Evolutionary conservation across 2,329 filamentous ascomycete species (phyloP).

Genomic region (Aschersonia sp.): DNA sequence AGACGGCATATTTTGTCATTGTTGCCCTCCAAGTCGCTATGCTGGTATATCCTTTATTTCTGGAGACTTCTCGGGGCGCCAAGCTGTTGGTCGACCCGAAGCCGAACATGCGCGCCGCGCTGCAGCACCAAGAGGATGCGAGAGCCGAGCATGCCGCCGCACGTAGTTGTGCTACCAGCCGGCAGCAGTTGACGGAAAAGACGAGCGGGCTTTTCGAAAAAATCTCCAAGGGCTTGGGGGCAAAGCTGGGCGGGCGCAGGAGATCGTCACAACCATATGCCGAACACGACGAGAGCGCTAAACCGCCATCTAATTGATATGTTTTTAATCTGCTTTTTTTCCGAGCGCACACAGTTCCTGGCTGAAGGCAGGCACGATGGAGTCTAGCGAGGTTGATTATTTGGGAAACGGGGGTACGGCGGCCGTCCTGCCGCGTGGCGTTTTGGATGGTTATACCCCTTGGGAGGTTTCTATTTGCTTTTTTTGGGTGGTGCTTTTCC

Average conservation of each 20-base stretch:
- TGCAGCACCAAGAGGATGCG: slow-evolving; percentile 7
- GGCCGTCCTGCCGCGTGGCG: background rate
- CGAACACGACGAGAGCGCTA: slow-evolving; percentile 14
- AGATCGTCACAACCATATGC: slow-evolving; percentile 16
- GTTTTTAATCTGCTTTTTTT: background rate
- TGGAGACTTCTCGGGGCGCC: slow-evolving; percentile 31
- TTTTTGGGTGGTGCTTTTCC: too few relatives aligned
- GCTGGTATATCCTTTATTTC: slow-evolving; percentile 32
- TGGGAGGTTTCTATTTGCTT: background rate
- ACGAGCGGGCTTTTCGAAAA: slow-evolving; percentile 10
- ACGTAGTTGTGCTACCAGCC: slow-evolving; percentile 5
- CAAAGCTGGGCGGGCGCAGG: slow-evolving; percentile 11
- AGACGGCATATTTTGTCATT: slow-evolving; percentile 50
- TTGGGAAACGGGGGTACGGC: background rate
- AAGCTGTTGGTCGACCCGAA: slow-evolving; percentile 25
- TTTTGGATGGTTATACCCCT: background rate
- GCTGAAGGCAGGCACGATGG: too few relatives aligned
- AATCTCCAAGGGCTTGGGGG: slow-evolving; percentile 11
- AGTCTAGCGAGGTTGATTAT: background rate
- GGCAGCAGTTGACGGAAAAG: slow-evolving; percentile 6
- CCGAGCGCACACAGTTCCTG: background rate
- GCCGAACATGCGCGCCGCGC: slow-evolving; percentile 9
- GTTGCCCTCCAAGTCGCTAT: slow-evolving; percentile 33
- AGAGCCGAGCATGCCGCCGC: background rate
- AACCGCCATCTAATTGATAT: slow-evolving; percentile 1